phyloP scores from a whole-genome alignment of 2,329 filamentous ascomycete genomes.

The Mollisia scopiformis region DNA sequence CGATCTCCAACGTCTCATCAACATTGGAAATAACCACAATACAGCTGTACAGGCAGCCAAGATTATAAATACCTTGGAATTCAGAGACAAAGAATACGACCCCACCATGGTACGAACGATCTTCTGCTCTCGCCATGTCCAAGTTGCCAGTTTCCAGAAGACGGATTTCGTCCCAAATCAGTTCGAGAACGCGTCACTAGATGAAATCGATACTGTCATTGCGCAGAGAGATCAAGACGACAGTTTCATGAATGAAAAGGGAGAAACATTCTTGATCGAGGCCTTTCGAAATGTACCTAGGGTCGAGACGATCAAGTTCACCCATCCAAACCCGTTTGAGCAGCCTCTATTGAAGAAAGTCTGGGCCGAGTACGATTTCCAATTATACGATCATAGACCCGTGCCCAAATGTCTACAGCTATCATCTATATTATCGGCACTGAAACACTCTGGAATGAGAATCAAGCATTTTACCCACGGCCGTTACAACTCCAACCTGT shows the following conservation, averaged over 20 bases:
- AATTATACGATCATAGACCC: not conserved
- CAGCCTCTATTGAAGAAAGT: slow-evolving; percentile 19
- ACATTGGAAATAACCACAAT: slow-evolving; percentile 7
- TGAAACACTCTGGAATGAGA: slow-evolving; percentile 4
- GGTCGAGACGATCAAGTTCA: slow-evolving; percentile 10
- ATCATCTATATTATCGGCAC: slow-evolving; percentile 5
- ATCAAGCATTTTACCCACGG: slow-evolving; percentile 16
- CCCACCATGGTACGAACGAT: slow-evolving; percentile 17
- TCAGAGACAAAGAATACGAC: slow-evolving; percentile 21
- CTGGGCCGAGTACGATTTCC: slow-evolving; percentile 23
- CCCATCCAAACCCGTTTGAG: slow-evolving; percentile 15
- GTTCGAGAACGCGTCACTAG: slow-evolving; percentile 17
- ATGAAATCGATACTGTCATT: slow-evolving; percentile 19
- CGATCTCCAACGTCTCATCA: slow-evolving; percentile 35
- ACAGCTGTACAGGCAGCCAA: slow-evolving; percentile 17
- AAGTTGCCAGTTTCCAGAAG: slow-evolving; percentile 7
- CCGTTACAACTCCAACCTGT: slow-evolving; percentile 6
- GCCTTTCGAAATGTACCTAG: slow-evolving; percentile 11
- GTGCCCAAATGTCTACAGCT: not conserved
- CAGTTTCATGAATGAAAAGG: not conserved
- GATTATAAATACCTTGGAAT: slow-evolving; percentile 12
- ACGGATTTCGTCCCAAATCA: slow-evolving; percentile 18
- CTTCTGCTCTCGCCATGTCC: slow-evolving; percentile 17
- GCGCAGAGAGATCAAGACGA: slow-evolving; percentile 10
- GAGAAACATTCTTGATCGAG: not conserved